These are phyloP conservation scores for Calvatia gigantea DNA, from an alignment of 768 basidiomycete genomes.

Conservation along the genomic window DNA sequence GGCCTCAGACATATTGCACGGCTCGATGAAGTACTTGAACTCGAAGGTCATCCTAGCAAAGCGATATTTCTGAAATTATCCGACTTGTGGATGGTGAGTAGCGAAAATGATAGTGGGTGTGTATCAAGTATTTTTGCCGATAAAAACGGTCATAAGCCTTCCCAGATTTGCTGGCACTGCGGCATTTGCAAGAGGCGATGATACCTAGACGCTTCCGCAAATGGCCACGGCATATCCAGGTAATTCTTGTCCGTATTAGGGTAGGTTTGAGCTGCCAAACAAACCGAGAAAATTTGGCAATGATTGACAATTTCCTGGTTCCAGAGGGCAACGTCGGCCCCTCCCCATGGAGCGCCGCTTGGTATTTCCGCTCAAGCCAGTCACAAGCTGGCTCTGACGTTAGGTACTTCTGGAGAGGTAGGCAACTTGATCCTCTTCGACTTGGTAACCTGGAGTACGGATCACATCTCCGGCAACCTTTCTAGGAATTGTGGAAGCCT, in stretches of 20 bases:
- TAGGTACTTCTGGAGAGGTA: slow-evolving; percentile 86
- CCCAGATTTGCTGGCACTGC: slow-evolving; percentile 90
- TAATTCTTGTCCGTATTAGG: slow-evolving; percentile 67
- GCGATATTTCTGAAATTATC: slow-evolving; percentile 95
- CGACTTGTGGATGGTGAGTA: slow-evolving; percentile 45
- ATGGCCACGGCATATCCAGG: slow-evolving; percentile 96
- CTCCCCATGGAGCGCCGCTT: slow-evolving; percentile 82
- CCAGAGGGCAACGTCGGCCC: slow-evolving; percentile 92
- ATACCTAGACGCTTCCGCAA: slow-evolving; percentile 94
- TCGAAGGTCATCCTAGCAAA: slow-evolving; percentile 92
- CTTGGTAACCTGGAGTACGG: slow-evolving; percentile 84
- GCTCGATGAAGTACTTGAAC: slow-evolving; percentile 85
- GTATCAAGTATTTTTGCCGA: slow-evolving; percentile 69
- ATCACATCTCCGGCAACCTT: slow-evolving; percentile 94
- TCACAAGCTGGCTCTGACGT: slow-evolving; percentile 88
- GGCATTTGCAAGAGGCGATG: slow-evolving; percentile 90
- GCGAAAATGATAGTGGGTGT: not conserved
- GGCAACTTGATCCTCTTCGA: slow-evolving; percentile 74
- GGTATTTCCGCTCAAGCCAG: slow-evolving; percentile 77
- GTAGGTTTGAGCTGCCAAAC: not conserved
- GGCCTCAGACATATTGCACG: slow-evolving; percentile 60
- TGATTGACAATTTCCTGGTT: slow-evolving; percentile 96
- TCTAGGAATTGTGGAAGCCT: slow-evolving; percentile 89
- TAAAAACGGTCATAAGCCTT: slow-evolving; percentile 92
- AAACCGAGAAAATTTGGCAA: slow-evolving; percentile 66